phyloP scores from a whole-genome alignment of 192 early-diverging fungal species.

The Entomortierella chlamydospora region DNA sequence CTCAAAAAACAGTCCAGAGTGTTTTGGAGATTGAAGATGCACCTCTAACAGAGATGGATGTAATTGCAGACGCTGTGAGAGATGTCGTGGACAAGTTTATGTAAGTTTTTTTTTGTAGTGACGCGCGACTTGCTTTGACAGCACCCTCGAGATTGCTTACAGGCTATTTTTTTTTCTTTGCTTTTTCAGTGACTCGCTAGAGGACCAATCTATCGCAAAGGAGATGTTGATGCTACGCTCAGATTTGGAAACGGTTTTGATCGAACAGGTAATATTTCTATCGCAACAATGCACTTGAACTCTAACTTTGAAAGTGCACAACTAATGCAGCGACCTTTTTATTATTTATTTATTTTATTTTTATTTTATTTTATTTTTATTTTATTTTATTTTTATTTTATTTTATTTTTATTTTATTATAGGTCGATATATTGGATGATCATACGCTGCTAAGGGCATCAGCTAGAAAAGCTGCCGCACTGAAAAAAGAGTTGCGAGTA shows the following conservation, averaged over 20 bases:
- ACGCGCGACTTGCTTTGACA: neutral
- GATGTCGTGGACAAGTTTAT: slow-evolving; percentile 41
- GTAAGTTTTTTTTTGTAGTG: slow-evolving; percentile 15
- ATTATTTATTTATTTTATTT: too few species aligned
- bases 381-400: too few species aligned
- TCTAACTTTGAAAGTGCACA: neutral
- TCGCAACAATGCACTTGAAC: neutral
- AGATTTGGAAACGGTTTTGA: slow-evolving; percentile 35
- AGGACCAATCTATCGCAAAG: slow-evolving; percentile 24
- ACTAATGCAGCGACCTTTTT: too few species aligned
- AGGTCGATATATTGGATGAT: slow-evolving; percentile 44
- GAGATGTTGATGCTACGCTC: slow-evolving; percentile 12
- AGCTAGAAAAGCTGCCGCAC: slow-evolving; percentile 29
- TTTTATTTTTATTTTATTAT: neutral
- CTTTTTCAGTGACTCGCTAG: slow-evolving; percentile 14
- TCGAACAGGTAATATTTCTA: slow-evolving; percentile 44
- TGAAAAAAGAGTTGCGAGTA: slow-evolving; percentile 42
- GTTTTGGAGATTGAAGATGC: slow-evolving; percentile 31
- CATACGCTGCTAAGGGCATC: slow-evolving; percentile 28
- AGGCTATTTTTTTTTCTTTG: neutral
- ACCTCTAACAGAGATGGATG: slow-evolving; percentile 51
- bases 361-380: too few species aligned
- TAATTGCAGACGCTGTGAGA: slow-evolving; percentile 44
- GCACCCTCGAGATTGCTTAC: neutral
- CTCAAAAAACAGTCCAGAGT: slow-evolving; percentile 22